Conservation (phyloP, 2,329 filamentous ascomycete genomes). For the Zasmidium cellare region DNA sequence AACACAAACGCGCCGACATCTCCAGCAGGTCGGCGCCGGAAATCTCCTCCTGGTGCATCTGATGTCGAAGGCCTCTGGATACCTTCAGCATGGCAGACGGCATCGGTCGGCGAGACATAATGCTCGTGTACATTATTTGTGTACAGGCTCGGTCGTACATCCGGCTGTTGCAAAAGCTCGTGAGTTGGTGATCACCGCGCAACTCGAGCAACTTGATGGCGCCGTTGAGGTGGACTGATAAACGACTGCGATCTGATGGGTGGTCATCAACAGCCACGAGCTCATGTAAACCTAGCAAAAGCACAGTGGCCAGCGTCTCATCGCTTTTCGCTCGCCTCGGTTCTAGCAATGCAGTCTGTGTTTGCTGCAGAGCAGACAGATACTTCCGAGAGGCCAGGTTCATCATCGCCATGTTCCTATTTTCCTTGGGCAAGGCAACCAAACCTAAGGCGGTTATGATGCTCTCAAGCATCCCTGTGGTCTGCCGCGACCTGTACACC, state of each 20-base stretch:
- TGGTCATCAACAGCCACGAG: constrained; percentile 1
- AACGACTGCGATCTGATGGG: not conserved
- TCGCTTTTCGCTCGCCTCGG: constrained; percentile 3
- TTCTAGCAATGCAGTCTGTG: constrained; percentile 6
- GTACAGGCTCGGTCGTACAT: constrained; percentile 7
- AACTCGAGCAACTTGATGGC: constrained; percentile 9
- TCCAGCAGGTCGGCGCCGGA: constrained; percentile 4
- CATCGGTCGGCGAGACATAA: constrained; percentile 1
- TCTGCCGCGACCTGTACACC: not conserved
- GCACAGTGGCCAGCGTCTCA: constrained; percentile 9
- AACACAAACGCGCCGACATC: constrained; percentile 3
- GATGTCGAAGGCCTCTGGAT: not conserved
- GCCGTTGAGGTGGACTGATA: constrained; percentile 9
- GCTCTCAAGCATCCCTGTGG: constrained; percentile 7
- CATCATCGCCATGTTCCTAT: not conserved
- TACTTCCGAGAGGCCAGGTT: constrained; percentile 2
- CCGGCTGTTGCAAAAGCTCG: not conserved
- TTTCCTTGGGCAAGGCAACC: not conserved
- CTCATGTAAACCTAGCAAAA: constrained; percentile 10
- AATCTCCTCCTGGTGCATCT: constrained; percentile 10
- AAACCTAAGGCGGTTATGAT: constrained; percentile 8
- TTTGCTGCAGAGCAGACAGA: constrained; percentile 3
- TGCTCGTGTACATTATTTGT: not conserved
- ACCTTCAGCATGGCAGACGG: not conserved
- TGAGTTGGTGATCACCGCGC: constrained; percentile 7